Evolutionary conservation across 139 green algal genomes (phyloP), one percentile per base, ranked within the genome.

Genomic region (Tetraselmis striata): DNA sequence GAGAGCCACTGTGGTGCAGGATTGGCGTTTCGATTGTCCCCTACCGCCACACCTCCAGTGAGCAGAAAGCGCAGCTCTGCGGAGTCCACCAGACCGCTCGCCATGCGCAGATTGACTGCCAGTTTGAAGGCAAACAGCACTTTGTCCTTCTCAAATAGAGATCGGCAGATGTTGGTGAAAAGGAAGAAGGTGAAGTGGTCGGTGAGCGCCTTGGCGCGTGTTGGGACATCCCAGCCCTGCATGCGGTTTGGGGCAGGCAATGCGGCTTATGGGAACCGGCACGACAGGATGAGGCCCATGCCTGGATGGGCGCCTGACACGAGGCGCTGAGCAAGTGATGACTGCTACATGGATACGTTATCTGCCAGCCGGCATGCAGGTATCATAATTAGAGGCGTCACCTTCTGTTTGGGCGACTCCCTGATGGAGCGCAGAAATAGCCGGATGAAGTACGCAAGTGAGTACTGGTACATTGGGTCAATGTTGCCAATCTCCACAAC

Each of bases 391-490:
- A n/a, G n/a, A 67, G 45, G 45, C 45, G 11, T 5, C 18, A 67
- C 90, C 27, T 93, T 87, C 1, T 32, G 84, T 29, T 87, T 82
- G 5, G 84, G 77, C 24, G 75, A 85, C 81, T 93, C 90, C 2
- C 78, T 79, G 67, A 93, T 93, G 28, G 90, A 85, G 2, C 84
- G 80, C 0, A 86, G 58, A 59, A 87, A 90, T 27, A 84, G 45
- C 29, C 2, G n/a, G 28, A 87, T 32, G 80, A 94, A 96, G 89
- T 89, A 95, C 0, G 77, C 28, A 28, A 93, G 83, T 1, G 83
- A 90, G 85, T 92, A 94, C 83, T 93, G 90, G 87, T 94, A 94
- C 91, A 94, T 94, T 24, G 90, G 87, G 29, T 94, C 91, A 81
- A 94, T 93, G 86, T 88, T 89, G 45, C 81, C 89, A 45, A 94